These are phyloP conservation scores for Elasticomyces elasticus DNA, from an alignment of 495 filamentous ascomycete species.

Conservation along the genomic window DNA sequence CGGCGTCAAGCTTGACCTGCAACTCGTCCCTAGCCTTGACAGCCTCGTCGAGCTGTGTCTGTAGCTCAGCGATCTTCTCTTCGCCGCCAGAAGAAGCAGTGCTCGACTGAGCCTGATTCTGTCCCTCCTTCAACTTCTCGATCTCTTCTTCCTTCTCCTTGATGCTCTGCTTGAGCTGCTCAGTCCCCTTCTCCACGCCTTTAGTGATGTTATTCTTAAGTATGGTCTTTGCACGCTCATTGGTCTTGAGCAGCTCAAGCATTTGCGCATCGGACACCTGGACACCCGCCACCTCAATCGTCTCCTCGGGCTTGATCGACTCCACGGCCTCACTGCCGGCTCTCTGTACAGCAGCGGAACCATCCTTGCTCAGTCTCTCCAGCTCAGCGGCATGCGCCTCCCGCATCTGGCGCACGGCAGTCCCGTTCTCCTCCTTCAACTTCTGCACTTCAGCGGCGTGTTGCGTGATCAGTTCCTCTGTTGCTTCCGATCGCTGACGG, in stretches of 20 bases:
- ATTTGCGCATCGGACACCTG: slow-evolving; percentile 13
- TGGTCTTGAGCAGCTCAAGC: slow-evolving; percentile 10
- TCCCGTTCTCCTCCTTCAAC: slow-evolving; percentile 40
- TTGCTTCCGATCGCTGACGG: slow-evolving; percentile 37
- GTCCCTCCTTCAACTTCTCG: slow-evolving; percentile 6
- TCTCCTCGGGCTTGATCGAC: slow-evolving; percentile 1
- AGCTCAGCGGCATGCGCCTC: slow-evolving; percentile 56
- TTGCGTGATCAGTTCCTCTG: slow-evolving; percentile 28
- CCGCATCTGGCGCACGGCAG: slow-evolving; percentile 54
- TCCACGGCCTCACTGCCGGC: neutral
- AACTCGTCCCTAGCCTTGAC: slow-evolving; percentile 8
- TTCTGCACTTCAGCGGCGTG: slow-evolving; percentile 37
- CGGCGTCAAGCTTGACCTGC: slow-evolving; percentile 3
- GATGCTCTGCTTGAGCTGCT: slow-evolving; percentile 1
- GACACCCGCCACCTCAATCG: neutral
- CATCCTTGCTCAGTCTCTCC: slow-evolving; percentile 26
- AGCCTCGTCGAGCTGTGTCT: slow-evolving; percentile 3
- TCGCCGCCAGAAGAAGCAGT: neutral
- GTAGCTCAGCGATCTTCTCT: neutral
- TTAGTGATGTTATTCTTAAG: slow-evolving; percentile 15
- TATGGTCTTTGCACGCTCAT: slow-evolving; percentile 4
- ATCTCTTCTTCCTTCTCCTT: slow-evolving; percentile 19
- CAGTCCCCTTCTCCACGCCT: slow-evolving; percentile 1
- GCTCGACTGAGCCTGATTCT: slow-evolving; percentile 4
- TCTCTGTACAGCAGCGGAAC: slow-evolving; percentile 5